These are phyloP conservation scores for Tulasnella sp. DNA, from an alignment of 768 basidiomycete species.

Conservation along the genomic window DNA sequence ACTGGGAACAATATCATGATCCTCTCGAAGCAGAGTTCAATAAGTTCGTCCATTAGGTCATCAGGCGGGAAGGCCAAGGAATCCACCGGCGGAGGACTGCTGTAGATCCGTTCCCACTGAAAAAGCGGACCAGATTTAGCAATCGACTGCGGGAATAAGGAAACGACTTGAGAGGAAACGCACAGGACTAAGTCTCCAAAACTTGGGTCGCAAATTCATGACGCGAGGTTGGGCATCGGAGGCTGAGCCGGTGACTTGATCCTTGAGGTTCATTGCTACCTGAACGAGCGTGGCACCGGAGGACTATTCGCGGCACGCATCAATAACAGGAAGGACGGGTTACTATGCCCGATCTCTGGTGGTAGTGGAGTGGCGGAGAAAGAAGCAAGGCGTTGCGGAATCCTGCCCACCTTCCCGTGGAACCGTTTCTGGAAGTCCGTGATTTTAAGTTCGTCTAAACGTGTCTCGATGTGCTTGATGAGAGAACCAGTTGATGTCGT, in stretches of 20 bases:
- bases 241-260: slow-evolving; percentile 53
- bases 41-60: slow-evolving; percentile 51
- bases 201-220: slow-evolving; percentile 18
- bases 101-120: slow-evolving; percentile 38
- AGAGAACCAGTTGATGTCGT: background rate
- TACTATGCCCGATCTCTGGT: slow-evolving; percentile 4
- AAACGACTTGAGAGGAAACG: slow-evolving; percentile 30
- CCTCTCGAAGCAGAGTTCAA: slow-evolving; percentile 61
- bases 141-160: slow-evolving; percentile 25
- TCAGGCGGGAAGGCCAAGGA: slow-evolving; percentile 53
- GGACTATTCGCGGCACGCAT: slow-evolving; percentile 18
- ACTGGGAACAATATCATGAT: slow-evolving; percentile 61
- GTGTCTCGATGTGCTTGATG: slow-evolving; percentile 8
- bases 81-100: slow-evolving; percentile 27
- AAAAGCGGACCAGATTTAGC: slow-evolving; percentile 27
- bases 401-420: slow-evolving; percentile 14
- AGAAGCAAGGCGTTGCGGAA: background rate
- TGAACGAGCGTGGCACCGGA: slow-evolving; percentile 47
- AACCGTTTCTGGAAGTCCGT: slow-evolving; percentile 13
- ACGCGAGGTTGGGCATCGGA: slow-evolving; percentile 26
- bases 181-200: slow-evolving; percentile 25
- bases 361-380: background rate
- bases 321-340: background rate
- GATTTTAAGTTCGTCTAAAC: slow-evolving; percentile 1
- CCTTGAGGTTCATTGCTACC: slow-evolving; percentile 56